phyloP scores from a whole-genome alignment of 202 grass and related monocot genomes.

The Sporobolus alterniflorus region DNA sequence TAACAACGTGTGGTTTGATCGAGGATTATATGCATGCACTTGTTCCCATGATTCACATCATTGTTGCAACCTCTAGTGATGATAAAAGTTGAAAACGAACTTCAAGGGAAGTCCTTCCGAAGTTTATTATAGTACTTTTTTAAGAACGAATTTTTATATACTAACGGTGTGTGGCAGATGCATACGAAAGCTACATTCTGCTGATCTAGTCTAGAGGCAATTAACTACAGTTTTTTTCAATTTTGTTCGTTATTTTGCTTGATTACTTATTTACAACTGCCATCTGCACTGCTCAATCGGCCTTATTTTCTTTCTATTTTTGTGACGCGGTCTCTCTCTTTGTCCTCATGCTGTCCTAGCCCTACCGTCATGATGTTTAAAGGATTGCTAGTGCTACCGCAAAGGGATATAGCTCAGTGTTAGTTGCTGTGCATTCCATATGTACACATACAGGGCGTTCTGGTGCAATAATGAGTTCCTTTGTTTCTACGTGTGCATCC shows the following conservation, averaged over 20 bases:
- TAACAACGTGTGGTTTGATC: constrained; percentile 24
- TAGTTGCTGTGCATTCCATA: constrained; percentile 29
- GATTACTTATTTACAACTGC: constrained; percentile 6
- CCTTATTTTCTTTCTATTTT: constrained; percentile 37
- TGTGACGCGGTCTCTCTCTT: constrained; percentile 35
- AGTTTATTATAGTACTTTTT: not conserved
- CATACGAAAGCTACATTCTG: not conserved
- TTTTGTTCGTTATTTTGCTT: not conserved
- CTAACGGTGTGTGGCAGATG: not conserved
- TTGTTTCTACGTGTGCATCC: constrained; percentile 37
- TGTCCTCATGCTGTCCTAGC: constrained; percentile 55
- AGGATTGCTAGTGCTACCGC: not conserved
- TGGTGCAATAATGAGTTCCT: constrained; percentile 32
- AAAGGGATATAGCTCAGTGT: constrained; percentile 40
- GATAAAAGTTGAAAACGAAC: constrained; percentile 8
- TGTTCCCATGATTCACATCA: constrained; percentile 42
- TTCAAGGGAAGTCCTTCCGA: constrained; percentile 12
- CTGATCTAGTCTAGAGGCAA: constrained; percentile 9
- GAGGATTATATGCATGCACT: constrained; percentile 6
- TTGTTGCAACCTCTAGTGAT: not conserved
- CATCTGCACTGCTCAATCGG: not conserved
- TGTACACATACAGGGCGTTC: not conserved
- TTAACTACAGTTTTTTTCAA: constrained; percentile 11
- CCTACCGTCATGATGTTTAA: constrained; percentile 34
- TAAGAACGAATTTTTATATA: constrained; percentile 4